phyloP scores from a whole-genome alignment of 2,329 filamentous ascomycete species.

The Colletotrichum noveboracense region DNA sequence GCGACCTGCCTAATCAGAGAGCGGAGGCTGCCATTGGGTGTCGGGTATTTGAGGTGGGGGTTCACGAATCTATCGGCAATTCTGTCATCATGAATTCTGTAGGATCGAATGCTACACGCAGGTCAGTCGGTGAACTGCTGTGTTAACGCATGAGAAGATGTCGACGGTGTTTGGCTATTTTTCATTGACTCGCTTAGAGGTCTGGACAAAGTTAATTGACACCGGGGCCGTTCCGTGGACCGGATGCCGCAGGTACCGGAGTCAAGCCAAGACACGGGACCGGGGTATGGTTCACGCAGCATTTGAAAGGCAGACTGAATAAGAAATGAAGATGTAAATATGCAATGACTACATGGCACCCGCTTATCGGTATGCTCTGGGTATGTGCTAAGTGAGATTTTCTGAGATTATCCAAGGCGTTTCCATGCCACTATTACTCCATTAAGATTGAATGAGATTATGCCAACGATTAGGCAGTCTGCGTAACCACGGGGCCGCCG shows the following conservation, averaged over 20 bases:
- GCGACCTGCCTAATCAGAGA: not conserved
- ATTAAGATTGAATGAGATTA: not conserved
- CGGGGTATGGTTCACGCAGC: not conserved
- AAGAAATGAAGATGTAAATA: not conserved
- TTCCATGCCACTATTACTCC: not conserved
- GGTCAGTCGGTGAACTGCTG: not conserved
- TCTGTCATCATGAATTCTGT: not conserved
- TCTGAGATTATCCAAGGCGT: not conserved
- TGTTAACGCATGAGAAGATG: not conserved
- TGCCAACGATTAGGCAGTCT: not conserved
- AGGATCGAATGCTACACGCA: not conserved
- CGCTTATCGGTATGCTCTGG: not conserved
- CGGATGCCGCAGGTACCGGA: not conserved
- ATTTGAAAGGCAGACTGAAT: not conserved
- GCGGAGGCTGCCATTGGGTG: not conserved
- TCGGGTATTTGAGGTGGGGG: not conserved
- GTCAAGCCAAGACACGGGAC: not conserved
- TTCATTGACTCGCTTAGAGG: not conserved
- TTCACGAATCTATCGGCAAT: not conserved
- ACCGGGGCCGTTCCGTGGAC: not conserved
- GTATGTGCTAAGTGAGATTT: constrained; percentile 1
- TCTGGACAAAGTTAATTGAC: not conserved
- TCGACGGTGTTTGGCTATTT: not conserved
- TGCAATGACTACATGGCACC: not conserved
- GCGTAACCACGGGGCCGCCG: constrained; percentile 23